Percentiles rank a stretch among this genome's conserved stretches.
phyloP scores from a whole-genome alignment of 345 rosid genomes.

The Acer saccharum region DNA sequence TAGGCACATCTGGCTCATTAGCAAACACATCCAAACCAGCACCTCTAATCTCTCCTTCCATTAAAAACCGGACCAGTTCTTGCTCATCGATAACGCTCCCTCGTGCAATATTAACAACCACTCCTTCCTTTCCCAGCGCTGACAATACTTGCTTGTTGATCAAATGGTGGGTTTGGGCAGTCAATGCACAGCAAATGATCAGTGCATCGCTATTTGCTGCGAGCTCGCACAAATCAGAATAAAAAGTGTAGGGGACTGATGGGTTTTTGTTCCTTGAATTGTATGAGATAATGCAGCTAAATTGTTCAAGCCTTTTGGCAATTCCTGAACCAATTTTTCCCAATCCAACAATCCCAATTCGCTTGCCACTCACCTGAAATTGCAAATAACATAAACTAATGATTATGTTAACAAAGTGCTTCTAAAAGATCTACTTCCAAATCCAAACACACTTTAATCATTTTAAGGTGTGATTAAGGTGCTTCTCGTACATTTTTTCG shows the following conservation, averaged over 20 bases:
- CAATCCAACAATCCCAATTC: conserved; percentile 53
- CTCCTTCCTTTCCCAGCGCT: conserved; percentile 46
- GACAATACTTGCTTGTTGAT: conserved; percentile 43
- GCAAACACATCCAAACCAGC: conserved; percentile 64
- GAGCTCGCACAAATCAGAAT: conserved; percentile 34
- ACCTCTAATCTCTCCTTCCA: conserved; percentile 43
- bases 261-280: conserved; percentile 43
- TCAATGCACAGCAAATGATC: conserved; percentile 46
- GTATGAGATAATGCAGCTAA: conserved; percentile 49
- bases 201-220: conserved; percentile 43
- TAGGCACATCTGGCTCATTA: conserved; percentile 46
- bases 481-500: too few species aligned
- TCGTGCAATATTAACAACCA: conserved; percentile 51
- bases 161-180: conserved; percentile 48
- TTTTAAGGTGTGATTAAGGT: too few species aligned
- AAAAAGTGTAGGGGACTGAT: conserved; percentile 34
- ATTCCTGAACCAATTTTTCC: conserved; percentile 46
- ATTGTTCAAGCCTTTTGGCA: conserved; percentile 45
- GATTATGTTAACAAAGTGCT: not conserved
- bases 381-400: not conserved
- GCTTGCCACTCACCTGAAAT: conserved; percentile 40
- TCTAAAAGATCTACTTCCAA: too few species aligned
- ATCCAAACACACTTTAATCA: too few species aligned
- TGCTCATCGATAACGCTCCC: conserved; percentile 55
- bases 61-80: conserved; percentile 46